These are phyloP conservation scores for Tricladium varicosporioides DNA, from an alignment of 2,329 filamentous ascomycete genomes.

Conservation along the genomic window DNA sequence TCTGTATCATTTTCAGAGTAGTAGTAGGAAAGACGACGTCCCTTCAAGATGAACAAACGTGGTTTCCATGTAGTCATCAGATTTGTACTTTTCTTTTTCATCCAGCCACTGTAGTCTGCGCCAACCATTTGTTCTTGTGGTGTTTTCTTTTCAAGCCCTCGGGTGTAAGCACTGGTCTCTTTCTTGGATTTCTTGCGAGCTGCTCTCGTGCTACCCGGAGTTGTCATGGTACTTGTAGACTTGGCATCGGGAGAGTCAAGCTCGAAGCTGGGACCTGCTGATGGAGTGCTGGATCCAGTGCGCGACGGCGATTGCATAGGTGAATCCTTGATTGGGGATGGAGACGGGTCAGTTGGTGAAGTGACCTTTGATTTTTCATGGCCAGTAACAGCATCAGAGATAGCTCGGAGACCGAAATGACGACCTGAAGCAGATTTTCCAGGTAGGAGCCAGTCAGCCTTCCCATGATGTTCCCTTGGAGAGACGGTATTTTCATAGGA, in stretches of 20 bases:
- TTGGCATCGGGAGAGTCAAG: conserved; percentile 71
- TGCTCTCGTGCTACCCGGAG: conserved; percentile 47
- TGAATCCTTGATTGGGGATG: conserved; percentile 49
- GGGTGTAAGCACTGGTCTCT: conserved; percentile 89
- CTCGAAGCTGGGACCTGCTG: conserved; percentile 70
- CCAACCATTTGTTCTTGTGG: conserved; percentile 81
- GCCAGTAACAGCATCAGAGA: conserved; percentile 71
- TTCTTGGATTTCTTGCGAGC: conserved; percentile 79
- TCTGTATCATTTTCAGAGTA: conserved; percentile 90
- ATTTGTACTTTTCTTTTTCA: conserved; percentile 98
- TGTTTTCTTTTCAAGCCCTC: conserved; percentile 76
- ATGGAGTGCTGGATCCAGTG: conserved; percentile 73
- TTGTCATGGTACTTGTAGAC: conserved; percentile 44
- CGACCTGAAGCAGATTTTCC: conserved; percentile 47
- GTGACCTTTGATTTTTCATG: conserved; percentile 51
- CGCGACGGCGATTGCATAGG: conserved; percentile 64
- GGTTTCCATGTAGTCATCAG: conserved; percentile 98
- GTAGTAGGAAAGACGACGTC: conserved; percentile 89
- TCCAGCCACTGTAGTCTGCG: conserved; percentile 96
- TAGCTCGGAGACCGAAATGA: conserved; percentile 72
- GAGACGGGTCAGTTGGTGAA: conserved; percentile 44
- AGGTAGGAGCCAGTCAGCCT: conserved; percentile 50
- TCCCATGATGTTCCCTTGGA: conserved; percentile 42
- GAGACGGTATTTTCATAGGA: conserved; percentile 22
- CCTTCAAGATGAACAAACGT: conserved; percentile 90